These are phyloP conservation scores for Zygosaccharomyces siamensis DNA, from an alignment of 805 yeast species.

Conservation along the genomic window DNA sequence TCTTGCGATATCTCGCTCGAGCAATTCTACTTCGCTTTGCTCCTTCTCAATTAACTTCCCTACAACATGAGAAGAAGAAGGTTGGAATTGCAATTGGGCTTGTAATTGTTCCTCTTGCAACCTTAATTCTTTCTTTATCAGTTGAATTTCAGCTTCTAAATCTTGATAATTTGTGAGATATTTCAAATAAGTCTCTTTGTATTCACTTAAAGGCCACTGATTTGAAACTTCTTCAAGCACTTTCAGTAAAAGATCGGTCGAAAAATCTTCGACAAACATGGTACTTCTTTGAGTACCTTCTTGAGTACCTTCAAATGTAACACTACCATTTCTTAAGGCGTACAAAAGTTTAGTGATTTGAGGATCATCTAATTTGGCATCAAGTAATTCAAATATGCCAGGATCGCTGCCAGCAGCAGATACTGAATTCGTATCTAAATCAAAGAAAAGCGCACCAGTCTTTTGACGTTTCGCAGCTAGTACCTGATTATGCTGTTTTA, in stretches of 20 bases:
- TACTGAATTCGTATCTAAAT: constrained; percentile 16
- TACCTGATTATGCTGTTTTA: constrained; percentile 26
- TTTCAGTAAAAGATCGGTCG: constrained; percentile 24
- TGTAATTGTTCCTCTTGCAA: constrained; percentile 30
- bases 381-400: constrained; percentile 33
- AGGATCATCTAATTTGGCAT: constrained; percentile 31
- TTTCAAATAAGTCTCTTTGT: constrained; percentile 41
- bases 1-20: constrained; percentile 38
- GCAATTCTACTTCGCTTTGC: constrained; percentile 41
- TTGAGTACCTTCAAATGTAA: constrained; percentile 36
- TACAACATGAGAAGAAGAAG: constrained; percentile 22
- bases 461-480: constrained; percentile 16
- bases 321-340: constrained; percentile 40
- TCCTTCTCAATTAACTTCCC: constrained; percentile 42
- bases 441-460: constrained; percentile 24
- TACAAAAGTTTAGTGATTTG: constrained; percentile 38
- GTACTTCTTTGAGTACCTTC: constrained; percentile 32
- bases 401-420: constrained; percentile 10
- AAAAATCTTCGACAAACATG: constrained; percentile 38
- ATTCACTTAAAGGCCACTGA: constrained; percentile 37
- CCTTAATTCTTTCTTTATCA: constrained; percentile 24
- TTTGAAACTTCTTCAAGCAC: constrained; percentile 34
- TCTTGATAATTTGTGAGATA: constrained; percentile 42
- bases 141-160: constrained; percentile 37
- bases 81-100: constrained; percentile 10